Evolutionary conservation across 257 asterid species (phyloP), one percentile per base, ranked within the genome.

Genomic region (Ballota nigra): DNA sequence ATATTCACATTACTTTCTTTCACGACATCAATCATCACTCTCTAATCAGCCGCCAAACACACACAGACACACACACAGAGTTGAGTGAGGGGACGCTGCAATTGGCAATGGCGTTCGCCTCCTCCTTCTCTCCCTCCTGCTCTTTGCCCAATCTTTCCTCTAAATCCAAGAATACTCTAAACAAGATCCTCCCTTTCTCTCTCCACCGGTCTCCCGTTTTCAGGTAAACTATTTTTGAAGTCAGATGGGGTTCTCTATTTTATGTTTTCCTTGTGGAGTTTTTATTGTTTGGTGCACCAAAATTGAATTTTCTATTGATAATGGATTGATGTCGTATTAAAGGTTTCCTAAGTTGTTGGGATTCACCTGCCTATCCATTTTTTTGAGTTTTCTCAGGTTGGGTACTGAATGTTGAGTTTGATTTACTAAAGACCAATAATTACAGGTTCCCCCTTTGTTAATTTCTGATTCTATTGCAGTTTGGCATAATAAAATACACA

Each of bases 121-220:
- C 86, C 75, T 75, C 87, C 56, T 33, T 85, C 6, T 61, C 78
- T 53, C 76, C 87, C 5, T 71, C 85, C 3, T 80, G 19, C 57
- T 69, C 77, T 38, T 10, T 82, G 15, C 79, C 68, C 18, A 72
- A 68, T 72, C 72, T 76, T 12, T 68, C 79, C 64, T 68, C 85
- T 11, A 72, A 76, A 57, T 63, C 79, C 69, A 72, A 63, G 36
- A 83, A 72, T 41, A 26, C 82, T 5, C 9, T 56, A 1, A 59
- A 74, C 83, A 85, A 80, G 86, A 83, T 88, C 83, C 79, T 69
- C 15, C 87, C 83, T 72, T 34, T 45, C 84, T 72, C 84, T 70
- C 75, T 79, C 72, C 77, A 71, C 23, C 82, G 87, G 68, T 18
- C 81, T 73, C 77, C 85, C 66, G 29, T 75, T 78, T 74, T 67